Base-by-base conservation (phyloP, 2,329 filamentous ascomycete genomes). In the Colletotrichum tropicicola region DNA sequence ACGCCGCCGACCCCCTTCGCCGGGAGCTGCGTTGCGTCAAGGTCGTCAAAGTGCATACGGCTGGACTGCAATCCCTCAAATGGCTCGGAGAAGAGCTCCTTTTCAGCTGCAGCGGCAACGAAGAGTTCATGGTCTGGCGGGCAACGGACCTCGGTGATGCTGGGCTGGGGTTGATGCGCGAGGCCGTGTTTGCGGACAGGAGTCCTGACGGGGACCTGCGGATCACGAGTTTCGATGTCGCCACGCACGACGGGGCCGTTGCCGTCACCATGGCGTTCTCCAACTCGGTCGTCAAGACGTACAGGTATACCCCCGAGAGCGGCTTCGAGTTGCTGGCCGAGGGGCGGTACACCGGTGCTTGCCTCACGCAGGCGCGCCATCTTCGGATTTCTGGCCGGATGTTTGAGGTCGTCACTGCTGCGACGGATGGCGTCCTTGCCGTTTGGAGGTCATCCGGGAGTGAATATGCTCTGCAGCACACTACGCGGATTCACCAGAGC, bases 91-190 rank as follows among this genome's bases (percentile, higher is more conserved):
- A 62, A 9, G 52, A 82, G 1, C 91, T 91, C 70, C 85, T 99
- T 3, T 92, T 98, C 74, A 97, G 92, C 68, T 94, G 93, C 71
- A 93, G 88, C 6, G 96, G 94, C 0, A 90, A 89, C 66, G 95
- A 98, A 75, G 95, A 99, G 76, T 91, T 98, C 68, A 95, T 91
- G 70, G 85, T 94, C 10, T 99, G 96, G 95, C 85, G 87, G 41
- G 76, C 95, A 32, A 82, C 81, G 48, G 57, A 56, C 10, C 74
- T 92, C 6, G 82, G 88, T 25, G 80, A 83, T 2, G 78, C 73
- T 12, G 83, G 84, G 4, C 75, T 89, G 2, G 87, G 85, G 0
- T 81, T 90, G 2, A 76, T 87, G 12, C 85, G 86, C 64, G 87
- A 89, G 75, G 86, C 83, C 2, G 77, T 79, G 2, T 86, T 85